A percentile compares a stretch with the other conserved stretches of the same genome.
Conservation (phyloP, 1,284 basidiomycete species). For the Cutaneotrichosporon sp. region DNA sequence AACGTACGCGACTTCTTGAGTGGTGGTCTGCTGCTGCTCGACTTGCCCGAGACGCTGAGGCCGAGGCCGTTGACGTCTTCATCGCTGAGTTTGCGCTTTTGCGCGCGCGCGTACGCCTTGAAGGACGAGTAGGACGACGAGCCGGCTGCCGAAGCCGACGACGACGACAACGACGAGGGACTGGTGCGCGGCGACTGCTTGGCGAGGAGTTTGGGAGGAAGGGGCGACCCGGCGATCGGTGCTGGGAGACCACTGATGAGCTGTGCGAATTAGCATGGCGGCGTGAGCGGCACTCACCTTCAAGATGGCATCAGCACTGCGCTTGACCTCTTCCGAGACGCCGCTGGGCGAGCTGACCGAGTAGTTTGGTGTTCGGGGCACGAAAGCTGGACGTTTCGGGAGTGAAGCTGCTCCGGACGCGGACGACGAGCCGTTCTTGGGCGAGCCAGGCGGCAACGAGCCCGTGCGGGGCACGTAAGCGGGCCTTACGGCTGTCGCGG, state of each 20-base stretch:
- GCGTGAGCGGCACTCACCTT: constrained; percentile 23
- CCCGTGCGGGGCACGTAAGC: constrained; percentile 20
- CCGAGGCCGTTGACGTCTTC: constrained; percentile 20
- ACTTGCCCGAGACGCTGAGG: background rate
- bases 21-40: constrained; percentile 6
- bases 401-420: no score
- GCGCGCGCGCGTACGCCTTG: constrained; percentile 15
- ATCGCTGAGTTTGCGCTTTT: constrained; percentile 13
- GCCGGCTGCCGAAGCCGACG: background rate
- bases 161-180: constrained; percentile 1
- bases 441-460: constrained; percentile 13
- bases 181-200: background rate
- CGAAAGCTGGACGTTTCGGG: constrained; percentile 9
- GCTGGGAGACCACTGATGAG: constrained; percentile 32
- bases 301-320: constrained; percentile 26
- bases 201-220: constrained; percentile 6
- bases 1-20: constrained; percentile 16
- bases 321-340: constrained; percentile 21
- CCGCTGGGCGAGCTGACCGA: constrained; percentile 1
- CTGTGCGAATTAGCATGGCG: constrained; percentile 13
- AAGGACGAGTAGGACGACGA: constrained; percentile 9
- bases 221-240: constrained; percentile 26
- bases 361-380: constrained; percentile 8
- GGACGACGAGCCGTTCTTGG: constrained; percentile 7
- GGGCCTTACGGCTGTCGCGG: constrained; percentile 11